Conservation (phyloP, 1,284 basidiomycete genomes). For the Austroboletus novae-zelandiae region DNA sequence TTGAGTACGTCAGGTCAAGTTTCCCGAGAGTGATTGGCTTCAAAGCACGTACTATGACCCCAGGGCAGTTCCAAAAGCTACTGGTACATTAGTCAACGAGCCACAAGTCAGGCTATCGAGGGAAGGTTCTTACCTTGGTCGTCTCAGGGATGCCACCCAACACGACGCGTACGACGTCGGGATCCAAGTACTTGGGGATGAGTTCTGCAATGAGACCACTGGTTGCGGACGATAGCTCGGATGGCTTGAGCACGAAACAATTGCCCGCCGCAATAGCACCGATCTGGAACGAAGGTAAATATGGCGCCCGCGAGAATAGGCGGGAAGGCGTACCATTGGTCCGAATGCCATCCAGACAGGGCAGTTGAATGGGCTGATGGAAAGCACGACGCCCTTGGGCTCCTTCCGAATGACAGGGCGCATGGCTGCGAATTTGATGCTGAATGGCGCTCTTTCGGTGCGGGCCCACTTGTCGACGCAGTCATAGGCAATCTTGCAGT, state of each 20-base stretch:
- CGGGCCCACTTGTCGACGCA: slow-evolving; percentile 77
- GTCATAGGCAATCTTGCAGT: slow-evolving; percentile 63
- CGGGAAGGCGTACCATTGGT: slow-evolving; percentile 47
- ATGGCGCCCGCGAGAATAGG: background rate
- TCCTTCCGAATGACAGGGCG: slow-evolving; percentile 69
- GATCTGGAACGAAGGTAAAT: slow-evolving; percentile 32
- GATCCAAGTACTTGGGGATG: slow-evolving; percentile 79
- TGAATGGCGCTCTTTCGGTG: slow-evolving; percentile 59
- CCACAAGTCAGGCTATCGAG: background rate
- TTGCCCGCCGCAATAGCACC: slow-evolving; percentile 83
- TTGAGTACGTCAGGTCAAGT: background rate
- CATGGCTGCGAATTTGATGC: slow-evolving; percentile 52
- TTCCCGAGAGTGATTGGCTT: background rate
- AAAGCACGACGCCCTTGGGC: slow-evolving; percentile 72
- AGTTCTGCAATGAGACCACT: slow-evolving; percentile 73
- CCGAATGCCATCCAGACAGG: slow-evolving; percentile 51
- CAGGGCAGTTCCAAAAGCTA: slow-evolving; percentile 78
- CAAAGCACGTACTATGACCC: slow-evolving; percentile 73
- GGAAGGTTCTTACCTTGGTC: slow-evolving; percentile 47
- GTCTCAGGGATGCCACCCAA: slow-evolving; percentile 77
- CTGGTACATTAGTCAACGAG: background rate
- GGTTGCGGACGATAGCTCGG: slow-evolving; percentile 71
- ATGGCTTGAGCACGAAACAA: slow-evolving; percentile 74
- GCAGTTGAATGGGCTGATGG: slow-evolving; percentile 67
- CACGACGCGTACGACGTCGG: slow-evolving; percentile 67